Evolutionary conservation across 306 rosid genomes (phyloP).

Genomic region (Citrullus mucosospermus): DNA sequence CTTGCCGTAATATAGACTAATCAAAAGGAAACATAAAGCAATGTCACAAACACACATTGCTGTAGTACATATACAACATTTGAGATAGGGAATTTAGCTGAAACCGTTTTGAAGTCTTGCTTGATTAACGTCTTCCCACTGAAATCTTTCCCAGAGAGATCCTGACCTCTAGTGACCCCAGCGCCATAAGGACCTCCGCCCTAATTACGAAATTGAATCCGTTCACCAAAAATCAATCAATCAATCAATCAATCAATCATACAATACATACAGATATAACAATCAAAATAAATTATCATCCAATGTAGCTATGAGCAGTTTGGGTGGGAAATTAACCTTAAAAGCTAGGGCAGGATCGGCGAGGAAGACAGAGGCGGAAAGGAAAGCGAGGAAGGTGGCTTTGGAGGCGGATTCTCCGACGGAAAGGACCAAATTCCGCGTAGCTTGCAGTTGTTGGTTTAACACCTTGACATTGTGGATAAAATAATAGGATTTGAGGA

Average conservation of each 20-base stretch:
- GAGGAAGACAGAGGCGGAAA: slow-evolving; percentile 61
- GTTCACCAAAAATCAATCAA: slow-evolving; percentile 9
- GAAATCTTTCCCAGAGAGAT: slow-evolving; percentile 74
- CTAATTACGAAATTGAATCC: slow-evolving; percentile 12
- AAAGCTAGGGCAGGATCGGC: slow-evolving; percentile 74
- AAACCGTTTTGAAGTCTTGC: slow-evolving; percentile 96
- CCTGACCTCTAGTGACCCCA: slow-evolving; percentile 91
- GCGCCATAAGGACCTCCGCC: slow-evolving; percentile 94
- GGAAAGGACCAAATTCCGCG: slow-evolving; percentile 20
- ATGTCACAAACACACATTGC: not conserved
- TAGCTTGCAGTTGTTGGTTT: slow-evolving; percentile 22
- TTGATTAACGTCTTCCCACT: slow-evolving; percentile 79
- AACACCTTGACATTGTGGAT: not conserved
- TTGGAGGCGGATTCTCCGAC: slow-evolving; percentile 31
- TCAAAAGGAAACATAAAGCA: not conserved
- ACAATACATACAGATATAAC: not conserved
- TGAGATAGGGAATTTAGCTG: not conserved
- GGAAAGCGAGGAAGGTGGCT: slow-evolving; percentile 50
- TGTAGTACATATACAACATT: not conserved
- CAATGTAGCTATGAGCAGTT: not conserved
- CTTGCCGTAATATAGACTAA: slow-evolving; percentile 70
- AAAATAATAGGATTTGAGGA: not conserved
- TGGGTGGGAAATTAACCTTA: slow-evolving; percentile 26
- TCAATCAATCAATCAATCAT: not conserved
- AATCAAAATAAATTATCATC: not conserved